Evolutionary conservation across 768 basidiomycete genomes (phyloP).

Genomic region (Rhizopogon salebrosus): DNA sequence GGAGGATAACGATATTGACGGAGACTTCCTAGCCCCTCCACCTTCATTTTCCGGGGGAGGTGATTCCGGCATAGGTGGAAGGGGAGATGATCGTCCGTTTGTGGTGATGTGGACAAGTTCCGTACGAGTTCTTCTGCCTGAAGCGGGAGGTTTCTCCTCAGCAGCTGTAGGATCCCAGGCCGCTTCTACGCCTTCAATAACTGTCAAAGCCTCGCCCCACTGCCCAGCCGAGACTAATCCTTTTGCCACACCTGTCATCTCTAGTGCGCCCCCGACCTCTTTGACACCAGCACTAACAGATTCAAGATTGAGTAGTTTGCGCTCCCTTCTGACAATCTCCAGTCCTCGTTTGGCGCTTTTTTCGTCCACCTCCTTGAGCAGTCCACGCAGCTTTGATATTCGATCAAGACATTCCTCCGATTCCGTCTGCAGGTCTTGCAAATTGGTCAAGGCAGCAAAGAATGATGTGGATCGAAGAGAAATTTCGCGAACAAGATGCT

Average conservation of each 20-base stretch:
- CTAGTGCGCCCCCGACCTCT: constrained; percentile 65
- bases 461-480: constrained; percentile 87
- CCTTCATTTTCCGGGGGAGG: constrained; percentile 6
- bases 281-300: constrained; percentile 57
- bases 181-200: constrained; percentile 63
- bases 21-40: constrained; percentile 21
- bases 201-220: constrained; percentile 78
- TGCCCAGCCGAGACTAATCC: constrained; percentile 79
- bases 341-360: constrained; percentile 77
- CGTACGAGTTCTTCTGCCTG: constrained; percentile 6
- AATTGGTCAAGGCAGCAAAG: constrained; percentile 92
- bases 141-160: constrained; percentile 2
- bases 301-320: constrained; percentile 54
- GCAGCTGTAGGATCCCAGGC: constrained; percentile 40
- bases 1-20: constrained; percentile 56
- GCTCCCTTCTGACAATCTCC: constrained; percentile 62
- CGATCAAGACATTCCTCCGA: constrained; percentile 77
- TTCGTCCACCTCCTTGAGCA: constrained; percentile 73
- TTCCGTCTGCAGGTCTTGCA: constrained; percentile 88
- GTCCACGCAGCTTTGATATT: constrained; percentile 64
- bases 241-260: constrained; percentile 69
- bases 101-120: constrained; percentile 5
- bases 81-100: constrained; percentile 22
- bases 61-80: constrained; percentile 35
- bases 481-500: constrained; percentile 92